Evolutionary conservation across 345 rosid species (phyloP), one percentile per base, ranked within the genome.

Genomic region (Triadica sebifera): DNA sequence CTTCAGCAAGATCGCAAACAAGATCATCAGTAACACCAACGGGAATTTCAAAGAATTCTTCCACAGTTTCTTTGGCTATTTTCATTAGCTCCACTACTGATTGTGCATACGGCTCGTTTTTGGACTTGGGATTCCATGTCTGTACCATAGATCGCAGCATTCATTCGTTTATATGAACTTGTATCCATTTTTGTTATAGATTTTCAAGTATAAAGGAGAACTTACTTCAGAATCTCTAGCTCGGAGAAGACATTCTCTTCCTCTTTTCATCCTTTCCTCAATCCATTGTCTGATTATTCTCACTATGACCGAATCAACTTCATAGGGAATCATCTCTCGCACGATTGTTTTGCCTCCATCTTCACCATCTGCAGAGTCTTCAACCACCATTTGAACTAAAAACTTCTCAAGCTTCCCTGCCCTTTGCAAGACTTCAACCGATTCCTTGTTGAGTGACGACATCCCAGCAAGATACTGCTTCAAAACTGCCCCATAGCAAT

Each of bases 111-210:
- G 99, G 98, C 78, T 95, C 98, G 6, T 89, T 87, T 84, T 93
- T 95, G 50, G 99, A 91, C 78, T 89, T 93, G 0, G 99, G 99
- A 66, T 90, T 95, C 99, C 98, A 95, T 3, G 97, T 95, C 99
- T 95, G 77, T 65, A 78, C 57, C 19, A 75, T 50, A 58, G 10
- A 78, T 72, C 72, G 49, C 43, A 52, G 4, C 60, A 53, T 55
- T 71, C 61, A 29, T 65, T 7, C 45, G 12, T 39, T 29, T 29
- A 2, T 29, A 2, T 29, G 34, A 29, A 29, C 34, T 29, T 29
- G 34, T 2, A 1, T 29, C 34, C 34, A 29, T 29, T 29, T 29
- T 29, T 29, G 34, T 29, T 29, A 29, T 29, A 29, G 34, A 29
- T 29, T 29, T 29, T 29, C 2, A 29, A 29, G 34, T 29, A 29